Percentiles rank a stretch among this genome's conserved stretches.
Conservation (phyloP, 371 early-diverging fungal species). For the Mucor lusitanicus region DNA sequence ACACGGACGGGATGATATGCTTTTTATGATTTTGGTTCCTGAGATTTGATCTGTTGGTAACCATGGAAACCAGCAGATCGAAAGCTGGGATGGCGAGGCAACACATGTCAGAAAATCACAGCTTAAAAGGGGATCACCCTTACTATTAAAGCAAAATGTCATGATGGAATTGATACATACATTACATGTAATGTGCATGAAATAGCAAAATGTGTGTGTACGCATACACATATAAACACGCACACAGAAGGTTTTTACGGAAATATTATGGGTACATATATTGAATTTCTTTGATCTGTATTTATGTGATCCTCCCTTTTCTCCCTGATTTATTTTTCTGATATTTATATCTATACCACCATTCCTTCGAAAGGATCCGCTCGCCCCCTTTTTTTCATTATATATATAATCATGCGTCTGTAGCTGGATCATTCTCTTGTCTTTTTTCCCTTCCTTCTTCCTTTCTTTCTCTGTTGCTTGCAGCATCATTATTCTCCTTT, state of each 20-base stretch:
- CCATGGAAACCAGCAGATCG: neutral
- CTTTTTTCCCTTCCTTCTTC: neutral
- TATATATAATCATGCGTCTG: neutral
- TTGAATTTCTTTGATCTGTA: neutral
- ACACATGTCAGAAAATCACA: neutral
- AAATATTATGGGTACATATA: neutral
- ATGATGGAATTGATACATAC: neutral
- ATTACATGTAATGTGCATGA: neutral
- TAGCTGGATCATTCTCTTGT: neutral
- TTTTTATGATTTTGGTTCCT: slow-evolving; percentile 10
- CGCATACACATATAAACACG: neutral
- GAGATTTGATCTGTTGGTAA: neutral
- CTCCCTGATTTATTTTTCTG: neutral
- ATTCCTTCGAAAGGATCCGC: neutral
- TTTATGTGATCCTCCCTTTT: neutral
- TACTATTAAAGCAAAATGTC: neutral
- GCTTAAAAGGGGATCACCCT: neutral
- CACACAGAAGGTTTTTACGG: neutral
- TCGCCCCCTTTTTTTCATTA: slow-evolving; percentile 1
- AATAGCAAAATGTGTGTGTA: neutral
- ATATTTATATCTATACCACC: neutral
- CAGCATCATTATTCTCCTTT: slow-evolving; percentile 1
- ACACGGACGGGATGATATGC: slow-evolving; percentile 11
- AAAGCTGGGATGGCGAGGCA: neutral
- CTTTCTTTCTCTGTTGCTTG: neutral